phyloP scores from a whole-genome alignment of 805 yeast species.

The Pichia manshurica region DNA sequence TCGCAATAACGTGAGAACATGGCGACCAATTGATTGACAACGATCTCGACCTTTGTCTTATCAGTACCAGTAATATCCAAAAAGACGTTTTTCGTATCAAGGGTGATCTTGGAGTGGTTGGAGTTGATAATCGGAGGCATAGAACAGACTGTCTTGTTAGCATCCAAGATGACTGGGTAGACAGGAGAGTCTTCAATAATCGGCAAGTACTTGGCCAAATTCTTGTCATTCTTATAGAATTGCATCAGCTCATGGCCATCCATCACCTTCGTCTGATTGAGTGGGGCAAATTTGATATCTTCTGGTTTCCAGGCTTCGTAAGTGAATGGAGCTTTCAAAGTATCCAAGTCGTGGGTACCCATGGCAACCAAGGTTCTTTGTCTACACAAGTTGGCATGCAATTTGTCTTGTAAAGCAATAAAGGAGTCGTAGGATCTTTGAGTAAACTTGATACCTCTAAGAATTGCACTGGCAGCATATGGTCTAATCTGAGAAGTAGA shows the following conservation, averaged over 20 bases:
- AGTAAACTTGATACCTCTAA: conserved; percentile 76
- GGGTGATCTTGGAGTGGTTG: conserved; percentile 78
- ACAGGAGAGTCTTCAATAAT: conserved; percentile 85
- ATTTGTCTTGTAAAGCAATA: conserved; percentile 91
- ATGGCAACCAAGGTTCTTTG: conserved; percentile 95
- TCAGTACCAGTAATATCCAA: conserved; percentile 95
- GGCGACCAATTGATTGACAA: conserved; percentile 85
- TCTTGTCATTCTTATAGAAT: conserved; percentile 85
- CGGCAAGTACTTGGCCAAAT: conserved; percentile 81
- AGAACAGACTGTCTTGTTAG: conserved; percentile 72
- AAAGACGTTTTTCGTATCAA: conserved; percentile 81
- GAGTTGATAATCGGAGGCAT: conserved; percentile 97
- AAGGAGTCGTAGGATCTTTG: conserved; percentile 88
- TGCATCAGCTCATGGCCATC: conserved; percentile 78
- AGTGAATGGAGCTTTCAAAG: conserved; percentile 72
- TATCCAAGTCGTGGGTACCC: conserved; percentile 94
- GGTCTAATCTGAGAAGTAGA: conserved; percentile 78
- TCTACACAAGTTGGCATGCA: conserved; percentile 93
- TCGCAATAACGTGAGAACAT: conserved; percentile 90
- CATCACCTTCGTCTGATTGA: conserved; percentile 64
- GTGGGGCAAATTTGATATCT: conserved; percentile 68
- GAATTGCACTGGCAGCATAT: conserved; percentile 90
- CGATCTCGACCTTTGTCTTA: conserved; percentile 88
- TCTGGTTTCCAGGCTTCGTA: conserved; percentile 80
- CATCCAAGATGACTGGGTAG: conserved; percentile 84